Percentiles rank a stretch among this genome's conserved stretches.
These are phyloP conservation scores for Ceratobasidium sp. DNA, from an alignment of 1,284 basidiomycete species.

Conservation along the genomic window DNA sequence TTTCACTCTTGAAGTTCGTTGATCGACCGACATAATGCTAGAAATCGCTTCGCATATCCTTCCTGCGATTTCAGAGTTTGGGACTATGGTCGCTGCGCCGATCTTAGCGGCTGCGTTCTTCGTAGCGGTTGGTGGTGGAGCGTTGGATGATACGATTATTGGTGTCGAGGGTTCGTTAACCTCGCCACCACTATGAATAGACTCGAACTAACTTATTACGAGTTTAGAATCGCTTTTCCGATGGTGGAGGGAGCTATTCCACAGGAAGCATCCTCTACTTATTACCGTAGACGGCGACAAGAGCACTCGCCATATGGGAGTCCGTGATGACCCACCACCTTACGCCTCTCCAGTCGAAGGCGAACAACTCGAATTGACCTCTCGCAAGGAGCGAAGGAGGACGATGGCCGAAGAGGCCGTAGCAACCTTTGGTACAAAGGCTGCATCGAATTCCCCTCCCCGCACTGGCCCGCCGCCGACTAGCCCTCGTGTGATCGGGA, in stretches of 20 bases:
- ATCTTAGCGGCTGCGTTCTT: slow-evolving; percentile 31
- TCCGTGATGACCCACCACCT: not conserved
- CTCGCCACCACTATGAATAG: not conserved
- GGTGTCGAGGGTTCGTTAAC: slow-evolving; percentile 15
- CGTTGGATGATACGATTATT: slow-evolving; percentile 27
- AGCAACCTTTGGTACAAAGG: slow-evolving; percentile 4
- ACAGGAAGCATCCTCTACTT: not conserved
- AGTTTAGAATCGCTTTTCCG: slow-evolving; percentile 20
- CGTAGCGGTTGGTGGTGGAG: slow-evolving; percentile 34
- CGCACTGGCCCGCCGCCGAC: not conserved
- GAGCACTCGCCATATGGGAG: not conserved
- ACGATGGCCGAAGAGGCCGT: slow-evolving; percentile 33
- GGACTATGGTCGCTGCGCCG: slow-evolving; percentile 30
- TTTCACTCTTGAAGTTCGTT: no score
- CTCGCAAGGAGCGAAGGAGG: slow-evolving; percentile 19
- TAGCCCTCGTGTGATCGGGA: slow-evolving; percentile 39
- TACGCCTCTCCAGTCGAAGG: not conserved
- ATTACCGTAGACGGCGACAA: slow-evolving; percentile 17
- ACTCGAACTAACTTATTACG: not conserved
- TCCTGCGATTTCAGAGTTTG: slow-evolving; percentile 5
- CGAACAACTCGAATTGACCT: slow-evolving; percentile 27
- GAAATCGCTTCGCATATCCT: slow-evolving; percentile 28
- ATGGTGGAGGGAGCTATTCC: slow-evolving; percentile 28
- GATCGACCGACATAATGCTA: not conserved
- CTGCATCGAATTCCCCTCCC: not conserved